Evolutionary conservation across 441 rosid species (phyloP), one percentile per base, ranked within the genome.

Genomic region (Syzygium syzygioides): DNA sequence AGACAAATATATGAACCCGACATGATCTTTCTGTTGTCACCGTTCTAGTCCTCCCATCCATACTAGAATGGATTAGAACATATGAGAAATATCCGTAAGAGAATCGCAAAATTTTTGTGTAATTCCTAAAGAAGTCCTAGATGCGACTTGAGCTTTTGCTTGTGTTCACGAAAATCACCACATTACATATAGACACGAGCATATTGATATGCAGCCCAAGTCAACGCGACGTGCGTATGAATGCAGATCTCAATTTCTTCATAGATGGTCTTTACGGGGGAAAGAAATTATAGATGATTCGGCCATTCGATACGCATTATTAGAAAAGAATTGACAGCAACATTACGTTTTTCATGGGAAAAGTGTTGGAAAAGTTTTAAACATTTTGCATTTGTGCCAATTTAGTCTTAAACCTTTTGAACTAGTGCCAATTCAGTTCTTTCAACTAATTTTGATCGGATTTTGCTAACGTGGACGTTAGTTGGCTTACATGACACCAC

Each of bases 261-360:
- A 8, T 17, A 34, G 76, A 30, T 30, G 37, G 30, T 30, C 1
- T 17, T 19, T 17, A 30, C 13, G 1, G 41, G 23, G 41, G 23
- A 64, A 30, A 30, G 41, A 30, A 30, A 11, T 3, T 37, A 71
- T 37, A 26, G 8, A 11, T 8, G 15, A 71, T 20, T 37, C 5
- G 23, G 17, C 9, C 0, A 20, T 3, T 71, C 1, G 1, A 13
- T 37, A 37, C 4, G 28, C 50, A 11, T 20, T 11, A 11, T 25
- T 37, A 20, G 9, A 37, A 71, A 71, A 9, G 80, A 71, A 71
- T 11, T 11, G 80, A 37, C 9, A 12, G 80, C 48, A 11, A 71
- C 80, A 18, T 37, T 71, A 37, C 4, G 9, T 25, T 57, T 14
- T 9, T 45, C 48, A 1, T 45, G 7, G 9, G 9, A 7, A 45